A percentile compares a stretch with the other conserved stretches of the same genome.
Conservation (phyloP, 179 eudicot species). For the Carnegiea gigantea region DNA sequence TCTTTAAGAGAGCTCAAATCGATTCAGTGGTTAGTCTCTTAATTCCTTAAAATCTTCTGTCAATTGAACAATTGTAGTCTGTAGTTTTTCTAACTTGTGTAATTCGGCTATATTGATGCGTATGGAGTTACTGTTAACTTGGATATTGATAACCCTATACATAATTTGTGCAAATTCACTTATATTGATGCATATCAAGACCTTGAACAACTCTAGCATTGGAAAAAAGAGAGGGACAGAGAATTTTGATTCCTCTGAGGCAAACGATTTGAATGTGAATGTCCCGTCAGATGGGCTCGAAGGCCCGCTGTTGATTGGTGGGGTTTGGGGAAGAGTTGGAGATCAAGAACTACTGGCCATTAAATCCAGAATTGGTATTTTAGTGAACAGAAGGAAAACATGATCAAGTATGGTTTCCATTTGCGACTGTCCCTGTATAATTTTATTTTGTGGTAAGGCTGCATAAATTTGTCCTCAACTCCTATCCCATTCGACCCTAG, state of each 20-base stretch:
- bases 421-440: neutral
- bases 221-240: constrained; percentile 42
- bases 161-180: too few species aligned
- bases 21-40: too few species aligned
- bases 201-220: constrained; percentile 13
- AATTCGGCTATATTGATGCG: too few species aligned
- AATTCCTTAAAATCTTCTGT: too few species aligned
- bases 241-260: constrained; percentile 10
- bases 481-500: neutral
- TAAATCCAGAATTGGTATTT: constrained; percentile 50
- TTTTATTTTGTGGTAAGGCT: neutral
- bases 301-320: constrained; percentile 54
- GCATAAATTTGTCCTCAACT: neutral
- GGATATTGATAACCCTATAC: too few species aligned
- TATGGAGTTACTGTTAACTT: too few species aligned
- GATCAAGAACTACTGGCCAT: constrained; percentile 51
- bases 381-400: constrained; percentile 21
- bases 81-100: too few species aligned
- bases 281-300: constrained; percentile 24
- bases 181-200: too few species aligned
- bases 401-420: neutral
- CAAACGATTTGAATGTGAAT: constrained; percentile 22
- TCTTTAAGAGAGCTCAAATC: too few species aligned
- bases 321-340: too few species aligned
- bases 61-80: too few species aligned